Evolutionary conservation across 768 basidiomycete genomes (phyloP).

Genomic region (Suillus brevipes): DNA sequence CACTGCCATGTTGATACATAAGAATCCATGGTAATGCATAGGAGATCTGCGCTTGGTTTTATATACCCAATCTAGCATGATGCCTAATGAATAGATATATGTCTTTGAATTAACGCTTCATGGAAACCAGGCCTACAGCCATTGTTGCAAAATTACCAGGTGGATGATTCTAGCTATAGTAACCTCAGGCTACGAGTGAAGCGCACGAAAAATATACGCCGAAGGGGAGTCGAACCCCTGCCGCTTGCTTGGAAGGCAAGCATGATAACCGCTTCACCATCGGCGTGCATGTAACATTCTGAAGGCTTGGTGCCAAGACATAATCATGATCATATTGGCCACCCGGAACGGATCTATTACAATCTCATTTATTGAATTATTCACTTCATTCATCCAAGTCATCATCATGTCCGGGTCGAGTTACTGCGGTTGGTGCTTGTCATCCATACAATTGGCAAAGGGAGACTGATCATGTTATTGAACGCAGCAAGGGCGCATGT

Average conservation of each 20-base stretch:
- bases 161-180: no score
- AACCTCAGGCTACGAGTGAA: no score
- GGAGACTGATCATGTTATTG: background rate
- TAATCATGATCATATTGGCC: no score
- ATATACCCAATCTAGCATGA: no score
- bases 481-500: background rate
- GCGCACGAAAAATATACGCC: slow-evolving; percentile 29
- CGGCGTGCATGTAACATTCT: slow-evolving; percentile 37
- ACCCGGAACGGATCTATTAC: background rate
- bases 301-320: background rate
- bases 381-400: background rate
- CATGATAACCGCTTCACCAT: slow-evolving; percentile 94
- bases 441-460: background rate
- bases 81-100: no score
- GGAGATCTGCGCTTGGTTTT: background rate
- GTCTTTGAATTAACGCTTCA: no score
- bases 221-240: slow-evolving; percentile 79
- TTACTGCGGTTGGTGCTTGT: background rate
- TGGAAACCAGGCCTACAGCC: no score
- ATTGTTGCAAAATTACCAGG: no score
- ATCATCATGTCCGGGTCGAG: background rate
- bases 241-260: slow-evolving; percentile 85
- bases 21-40: background rate
- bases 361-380: background rate
- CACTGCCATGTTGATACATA: background rate